Evolutionary conservation across 768 basidiomycete genomes (phyloP).

Genomic region (Boletus insuetus): DNA sequence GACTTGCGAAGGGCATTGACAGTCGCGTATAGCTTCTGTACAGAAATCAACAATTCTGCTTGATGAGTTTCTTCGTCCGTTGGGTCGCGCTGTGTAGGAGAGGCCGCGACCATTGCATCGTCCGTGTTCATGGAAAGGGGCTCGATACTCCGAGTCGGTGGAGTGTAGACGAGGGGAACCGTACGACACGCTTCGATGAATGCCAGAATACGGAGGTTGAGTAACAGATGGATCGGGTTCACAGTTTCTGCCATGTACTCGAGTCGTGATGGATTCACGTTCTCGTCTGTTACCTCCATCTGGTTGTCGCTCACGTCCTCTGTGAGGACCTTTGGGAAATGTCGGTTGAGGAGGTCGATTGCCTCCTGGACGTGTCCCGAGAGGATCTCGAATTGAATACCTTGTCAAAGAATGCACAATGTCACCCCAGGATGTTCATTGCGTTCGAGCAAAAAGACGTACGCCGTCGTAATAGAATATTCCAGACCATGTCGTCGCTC

Average conservation of each 20-base stretch:
- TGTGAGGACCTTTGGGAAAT: constrained; percentile 73
- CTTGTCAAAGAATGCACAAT: constrained; percentile 37
- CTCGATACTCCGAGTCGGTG: constrained; percentile 9
- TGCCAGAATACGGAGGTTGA: constrained; percentile 84
- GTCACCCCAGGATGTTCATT: neutral
- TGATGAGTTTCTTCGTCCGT: constrained; percentile 42
- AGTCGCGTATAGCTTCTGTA: constrained; percentile 65
- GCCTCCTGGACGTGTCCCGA: constrained; percentile 76
- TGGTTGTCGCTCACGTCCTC: constrained; percentile 17
- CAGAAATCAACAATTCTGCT: constrained; percentile 49
- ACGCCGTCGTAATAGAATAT: constrained; percentile 57
- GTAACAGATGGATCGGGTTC: constrained; percentile 68
- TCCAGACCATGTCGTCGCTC: constrained; percentile 40
- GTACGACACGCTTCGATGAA: constrained; percentile 88
- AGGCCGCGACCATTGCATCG: neutral
- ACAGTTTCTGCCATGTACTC: constrained; percentile 60
- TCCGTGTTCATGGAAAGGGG: constrained; percentile 9
- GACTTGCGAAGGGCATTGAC: constrained; percentile 54
- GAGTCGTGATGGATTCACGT: constrained; percentile 34
- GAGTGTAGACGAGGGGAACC: constrained; percentile 51
- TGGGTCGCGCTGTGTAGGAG: constrained; percentile 12
- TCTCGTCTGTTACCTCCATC: constrained; percentile 20
- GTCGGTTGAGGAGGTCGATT: constrained; percentile 55
- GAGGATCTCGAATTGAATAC: constrained; percentile 66
- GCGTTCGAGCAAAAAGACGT: constrained; percentile 15